A percentile compares a stretch with the other conserved stretches of the same genome.
phyloP scores from a whole-genome alignment of 148 eudicot species.

The Cornus kousa region DNA sequence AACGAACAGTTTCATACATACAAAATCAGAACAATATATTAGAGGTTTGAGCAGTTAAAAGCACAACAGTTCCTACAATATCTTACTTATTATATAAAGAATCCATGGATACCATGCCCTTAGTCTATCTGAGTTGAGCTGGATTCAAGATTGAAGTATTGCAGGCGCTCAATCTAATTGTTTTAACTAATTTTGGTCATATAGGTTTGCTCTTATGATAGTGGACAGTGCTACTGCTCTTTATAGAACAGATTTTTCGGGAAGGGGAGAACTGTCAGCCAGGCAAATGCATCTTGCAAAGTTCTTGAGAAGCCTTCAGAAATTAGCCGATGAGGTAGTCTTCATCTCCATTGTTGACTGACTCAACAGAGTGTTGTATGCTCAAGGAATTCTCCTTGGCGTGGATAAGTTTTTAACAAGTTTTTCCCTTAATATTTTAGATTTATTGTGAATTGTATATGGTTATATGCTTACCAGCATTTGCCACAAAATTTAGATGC shows the following conservation, averaged over 20 bases:
- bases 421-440: no score
- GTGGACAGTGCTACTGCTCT: conserved; percentile 98
- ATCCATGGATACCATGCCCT: not conserved
- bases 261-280: conserved; percentile 96
- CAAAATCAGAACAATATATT: no score
- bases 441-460: not conserved
- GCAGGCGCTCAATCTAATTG: not conserved
- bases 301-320: conserved; percentile 93
- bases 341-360: not conserved
- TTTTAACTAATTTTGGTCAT: conserved; percentile 2
- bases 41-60: not conserved
- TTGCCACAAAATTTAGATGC: not conserved
- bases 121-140: not conserved
- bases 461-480: not conserved
- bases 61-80: not conserved
- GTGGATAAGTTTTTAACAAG: no score
- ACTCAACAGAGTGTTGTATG: not conserved
- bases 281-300: conserved; percentile 98
- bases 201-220: conserved; percentile 94
- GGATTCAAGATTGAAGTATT: not conserved
- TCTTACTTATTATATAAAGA: not conserved
- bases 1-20: no score
- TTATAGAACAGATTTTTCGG: conserved; percentile 94
- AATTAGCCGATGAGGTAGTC: conserved; percentile 87
- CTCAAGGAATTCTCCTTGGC: no score